These are phyloP conservation scores for Peronospora farinosa DNA, from an alignment of 352 stramenopile genomes.

Conservation along the genomic window DNA sequence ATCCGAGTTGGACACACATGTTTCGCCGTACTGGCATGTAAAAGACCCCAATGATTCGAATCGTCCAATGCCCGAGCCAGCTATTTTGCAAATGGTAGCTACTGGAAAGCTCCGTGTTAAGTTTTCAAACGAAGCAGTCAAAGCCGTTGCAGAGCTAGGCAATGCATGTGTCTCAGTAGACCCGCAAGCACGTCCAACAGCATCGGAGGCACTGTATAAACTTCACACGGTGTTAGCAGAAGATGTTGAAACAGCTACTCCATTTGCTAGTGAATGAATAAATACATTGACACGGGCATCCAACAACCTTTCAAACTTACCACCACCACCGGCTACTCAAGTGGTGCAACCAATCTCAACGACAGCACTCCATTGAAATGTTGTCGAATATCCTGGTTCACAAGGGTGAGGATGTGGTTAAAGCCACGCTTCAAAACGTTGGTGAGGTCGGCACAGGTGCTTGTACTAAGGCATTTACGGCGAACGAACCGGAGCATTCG, in stretches of 20 bases:
- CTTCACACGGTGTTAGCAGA: slow-evolving; percentile 28
- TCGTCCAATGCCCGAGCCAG: slow-evolving; percentile 28
- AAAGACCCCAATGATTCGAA: slow-evolving; percentile 26
- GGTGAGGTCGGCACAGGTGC: not conserved
- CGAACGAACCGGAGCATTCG: slow-evolving; percentile 69
- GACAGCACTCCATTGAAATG: slow-evolving; percentile 49
- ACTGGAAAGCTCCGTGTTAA: slow-evolving; percentile 36
- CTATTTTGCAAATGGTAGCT: slow-evolving; percentile 41
- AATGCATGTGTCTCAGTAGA: slow-evolving; percentile 35
- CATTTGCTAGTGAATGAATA: slow-evolving; percentile 2
- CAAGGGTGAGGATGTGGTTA: slow-evolving; percentile 54
- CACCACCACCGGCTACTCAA: slow-evolving; percentile 14
- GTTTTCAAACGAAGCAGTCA: slow-evolving; percentile 24
- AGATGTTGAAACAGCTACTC: slow-evolving; percentile 4
- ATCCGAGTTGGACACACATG: slow-evolving; percentile 30
- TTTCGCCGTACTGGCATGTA: slow-evolving; percentile 22
- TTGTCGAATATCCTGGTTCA: slow-evolving; percentile 47
- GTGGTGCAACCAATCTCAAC: slow-evolving; percentile 29
- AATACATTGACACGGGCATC: not conserved
- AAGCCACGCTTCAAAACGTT: slow-evolving; percentile 32
- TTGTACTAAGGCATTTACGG: slow-evolving; percentile 43
- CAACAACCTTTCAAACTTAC: not conserved
- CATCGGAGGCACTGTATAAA: slow-evolving; percentile 34
- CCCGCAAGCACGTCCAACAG: slow-evolving; percentile 27
- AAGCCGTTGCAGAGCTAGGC: slow-evolving; percentile 25